phyloP scores from a whole-genome alignment of 306 rosid genomes.

The Dalbergia oliveri region DNA sequence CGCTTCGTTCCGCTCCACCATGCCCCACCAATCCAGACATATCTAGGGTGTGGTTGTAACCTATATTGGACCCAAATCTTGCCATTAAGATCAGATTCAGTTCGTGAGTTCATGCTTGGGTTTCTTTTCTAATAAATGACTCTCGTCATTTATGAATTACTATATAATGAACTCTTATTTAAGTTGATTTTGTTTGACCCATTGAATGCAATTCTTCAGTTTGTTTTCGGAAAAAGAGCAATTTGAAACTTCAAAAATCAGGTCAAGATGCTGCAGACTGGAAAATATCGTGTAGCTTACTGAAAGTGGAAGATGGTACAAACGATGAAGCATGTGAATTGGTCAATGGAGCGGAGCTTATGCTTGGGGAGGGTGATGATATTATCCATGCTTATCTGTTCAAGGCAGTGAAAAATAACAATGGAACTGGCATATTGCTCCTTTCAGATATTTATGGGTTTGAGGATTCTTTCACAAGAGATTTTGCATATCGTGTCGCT shows the following conservation, averaged over 20 bases:
- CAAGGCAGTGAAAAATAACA: conserved; percentile 83
- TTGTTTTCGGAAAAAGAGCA: conserved; percentile 63
- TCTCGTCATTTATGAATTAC: background rate
- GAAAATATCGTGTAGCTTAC: conserved; percentile 57
- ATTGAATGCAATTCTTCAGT: conserved; percentile 67
- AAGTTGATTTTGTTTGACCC: background rate
- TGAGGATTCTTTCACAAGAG: conserved; percentile 75
- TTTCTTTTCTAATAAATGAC: background rate
- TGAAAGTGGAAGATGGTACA: conserved; percentile 53
- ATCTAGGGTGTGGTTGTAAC: no score
- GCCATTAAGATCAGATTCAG: background rate
- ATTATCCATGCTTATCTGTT: conserved; percentile 69
- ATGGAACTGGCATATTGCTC: conserved; percentile 76
- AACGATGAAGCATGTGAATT: conserved; percentile 80
- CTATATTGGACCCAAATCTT: conserved; percentile 18
- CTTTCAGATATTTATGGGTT: conserved; percentile 78
- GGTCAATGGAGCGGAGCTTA: conserved; percentile 77
- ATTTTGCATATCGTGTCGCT: conserved; percentile 82
- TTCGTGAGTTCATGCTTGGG: background rate
- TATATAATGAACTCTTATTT: background rate
- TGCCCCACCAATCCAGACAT: no score
- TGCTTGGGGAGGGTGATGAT: conserved; percentile 67
- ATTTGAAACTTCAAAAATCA: conserved; percentile 44
- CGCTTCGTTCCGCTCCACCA: no score
- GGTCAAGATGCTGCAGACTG: conserved; percentile 36